Evolutionary conservation across 192 early-diverging fungal genomes (phyloP).

Genomic region (Backusella australiensis): DNA sequence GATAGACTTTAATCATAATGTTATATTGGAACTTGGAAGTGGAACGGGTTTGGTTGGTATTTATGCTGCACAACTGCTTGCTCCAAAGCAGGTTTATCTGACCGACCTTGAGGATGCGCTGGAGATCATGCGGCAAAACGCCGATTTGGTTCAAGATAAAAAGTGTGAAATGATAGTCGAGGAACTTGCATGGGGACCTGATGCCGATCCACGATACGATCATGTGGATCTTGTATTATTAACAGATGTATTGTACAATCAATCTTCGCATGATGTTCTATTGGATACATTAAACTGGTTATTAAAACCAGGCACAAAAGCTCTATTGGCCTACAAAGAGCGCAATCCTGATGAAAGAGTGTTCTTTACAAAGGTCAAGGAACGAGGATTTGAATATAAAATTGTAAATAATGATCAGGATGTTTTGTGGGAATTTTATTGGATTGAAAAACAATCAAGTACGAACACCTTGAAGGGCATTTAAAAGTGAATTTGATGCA

Average conservation of each 20-base stretch:
- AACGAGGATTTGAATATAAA: not conserved
- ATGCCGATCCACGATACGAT: not conserved
- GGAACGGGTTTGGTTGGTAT: conserved; percentile 34
- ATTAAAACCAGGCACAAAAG: not conserved
- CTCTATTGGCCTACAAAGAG: conserved; percentile 29
- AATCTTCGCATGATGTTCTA: conserved; percentile 30
- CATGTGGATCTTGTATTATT: conserved; percentile 26
- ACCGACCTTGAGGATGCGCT: conserved; percentile 27
- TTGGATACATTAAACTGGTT: conserved; percentile 26
- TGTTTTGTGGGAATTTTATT: conserved; percentile 20
- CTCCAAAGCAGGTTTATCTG: conserved; percentile 12
- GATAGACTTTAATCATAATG: not conserved
- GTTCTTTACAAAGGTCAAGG: conserved; percentile 23
- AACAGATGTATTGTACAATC: conserved; percentile 35
- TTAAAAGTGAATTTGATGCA: not conserved
- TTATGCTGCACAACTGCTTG: conserved; percentile 17
- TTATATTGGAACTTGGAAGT: conserved; percentile 29
- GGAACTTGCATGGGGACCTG: conserved; percentile 21
- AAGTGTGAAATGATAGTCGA: conserved; percentile 12
- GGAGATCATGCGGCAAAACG: conserved; percentile 25
- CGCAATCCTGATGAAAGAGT: conserved; percentile 30
- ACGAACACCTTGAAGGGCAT: not conserved
- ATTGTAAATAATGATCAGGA: not conserved
- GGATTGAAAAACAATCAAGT: conserved; percentile 16
- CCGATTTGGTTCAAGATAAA: not conserved